Base-by-base conservation (phyloP, 331 rosid genomes). In the Rhamnella rubrinervis region DNA sequence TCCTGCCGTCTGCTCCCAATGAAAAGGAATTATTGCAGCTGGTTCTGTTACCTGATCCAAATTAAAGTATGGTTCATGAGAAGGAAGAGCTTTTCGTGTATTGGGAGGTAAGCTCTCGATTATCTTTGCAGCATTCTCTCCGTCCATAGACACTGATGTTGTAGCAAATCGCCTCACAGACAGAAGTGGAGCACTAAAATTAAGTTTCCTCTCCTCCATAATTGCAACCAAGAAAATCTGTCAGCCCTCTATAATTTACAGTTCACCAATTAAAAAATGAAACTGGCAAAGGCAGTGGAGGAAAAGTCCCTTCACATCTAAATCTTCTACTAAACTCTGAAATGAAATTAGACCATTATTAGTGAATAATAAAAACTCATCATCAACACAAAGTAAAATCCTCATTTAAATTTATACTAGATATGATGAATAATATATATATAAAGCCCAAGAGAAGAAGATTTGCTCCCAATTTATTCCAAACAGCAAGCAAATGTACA, bases 1-100 rank as follows among this genome's bases (percentile, higher is more conserved):
- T 75, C 96, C 98, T 0, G 97, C 97, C 71, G 87, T 83, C 26
- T 81, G 86, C 79, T 95, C 99, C 99, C 99, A 95, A 16, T 80
- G 65, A 75, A 95, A 91, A 68, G 99, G 97, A 58, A 91, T 92
- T 15, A 44, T 2, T 44, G 96, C 85, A 50, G 84, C 90, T 37
- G 96, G 96, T 83, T 91, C 87, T 6, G 96, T 89, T 31, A 85
- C 86, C 67, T 89, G 92, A 66, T 86, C 89, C 61, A 74, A 41
- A 52, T 57, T 37, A 59, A 55, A 80, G 28, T 87, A 84, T 60
- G 96, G 77, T 69, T 76, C 82, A 65, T 66, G 55, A 66, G 65
- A 19, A 23, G 85, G 80, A 73, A 80, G 85, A 61, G 71, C 78
- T 66, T 79, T 76, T 28, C 84, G 77, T 51, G 81, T 70, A 70